A percentile compares a stretch with the other conserved stretches of the same genome.
phyloP scores from a whole-genome alignment of 2,329 filamentous ascomycete genomes.

The Botrytis paeoniae region DNA sequence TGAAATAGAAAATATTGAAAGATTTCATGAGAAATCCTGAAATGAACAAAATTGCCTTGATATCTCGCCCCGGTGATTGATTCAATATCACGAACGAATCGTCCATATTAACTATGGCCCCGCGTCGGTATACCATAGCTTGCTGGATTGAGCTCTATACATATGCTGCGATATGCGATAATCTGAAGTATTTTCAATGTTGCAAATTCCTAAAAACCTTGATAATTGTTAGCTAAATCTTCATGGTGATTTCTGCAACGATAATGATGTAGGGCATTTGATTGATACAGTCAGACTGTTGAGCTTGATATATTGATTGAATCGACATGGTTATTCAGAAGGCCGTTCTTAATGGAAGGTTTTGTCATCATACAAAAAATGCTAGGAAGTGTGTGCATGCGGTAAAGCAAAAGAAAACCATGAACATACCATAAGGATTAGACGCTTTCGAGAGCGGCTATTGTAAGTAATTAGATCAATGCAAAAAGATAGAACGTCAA shows the following conservation, averaged over 20 bases:
- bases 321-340: constrained; percentile 61
- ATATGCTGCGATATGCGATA: not conserved
- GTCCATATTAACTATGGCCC: not conserved
- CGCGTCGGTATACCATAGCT: not conserved
- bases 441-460: not conserved
- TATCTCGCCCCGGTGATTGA: not conserved
- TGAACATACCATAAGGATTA: constrained; percentile 1
- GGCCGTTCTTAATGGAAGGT: constrained; percentile 60
- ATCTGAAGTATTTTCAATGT: not conserved
- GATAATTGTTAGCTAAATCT: constrained; percentile 13
- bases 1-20: not conserved
- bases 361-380: constrained; percentile 52
- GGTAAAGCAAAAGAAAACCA: constrained; percentile 4
- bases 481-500: not conserved
- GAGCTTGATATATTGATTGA: constrained; percentile 56
- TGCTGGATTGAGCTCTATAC: not conserved
- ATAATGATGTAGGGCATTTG: not conserved
- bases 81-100: not conserved
- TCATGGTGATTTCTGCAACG: not conserved
- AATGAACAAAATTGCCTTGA: not conserved
- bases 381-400: constrained; percentile 11
- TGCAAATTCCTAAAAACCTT: not conserved
- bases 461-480: not conserved
- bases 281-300: constrained; percentile 54
- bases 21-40: not conserved